Conservation (phyloP, 2,329 filamentous ascomycete genomes). For the Penicillium carneum region DNA sequence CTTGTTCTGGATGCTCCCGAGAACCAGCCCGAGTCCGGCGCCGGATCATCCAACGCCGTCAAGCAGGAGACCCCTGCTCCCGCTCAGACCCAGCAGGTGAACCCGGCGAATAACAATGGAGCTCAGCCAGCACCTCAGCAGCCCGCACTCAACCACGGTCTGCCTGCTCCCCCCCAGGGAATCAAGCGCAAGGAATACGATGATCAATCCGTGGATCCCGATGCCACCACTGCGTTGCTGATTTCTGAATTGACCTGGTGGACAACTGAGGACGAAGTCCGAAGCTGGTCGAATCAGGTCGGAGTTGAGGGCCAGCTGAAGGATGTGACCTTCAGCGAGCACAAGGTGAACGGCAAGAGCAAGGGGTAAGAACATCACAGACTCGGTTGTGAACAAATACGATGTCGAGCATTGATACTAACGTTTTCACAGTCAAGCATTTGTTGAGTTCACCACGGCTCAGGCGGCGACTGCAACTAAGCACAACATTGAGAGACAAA, state of each 20-base stretch:
- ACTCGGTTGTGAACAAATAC: too few relatives aligned
- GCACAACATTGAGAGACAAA: slow-evolving; percentile 75
- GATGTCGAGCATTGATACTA: not conserved
- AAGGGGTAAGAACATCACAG: slow-evolving; percentile 73
- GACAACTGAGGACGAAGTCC: slow-evolving; percentile 93
- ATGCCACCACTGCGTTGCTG: slow-evolving; percentile 75
- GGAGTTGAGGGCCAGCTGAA: slow-evolving; percentile 83
- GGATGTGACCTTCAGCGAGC: slow-evolving; percentile 95
- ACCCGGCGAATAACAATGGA: slow-evolving; percentile 19
- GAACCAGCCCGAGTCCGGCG: slow-evolving; percentile 33
- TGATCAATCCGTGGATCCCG: slow-evolving; percentile 64
- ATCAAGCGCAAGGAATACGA: slow-evolving; percentile 68
- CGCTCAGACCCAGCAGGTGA: slow-evolving; percentile 16
- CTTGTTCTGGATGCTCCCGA: slow-evolving; percentile 51
- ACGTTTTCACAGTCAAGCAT: slow-evolving; percentile 67
- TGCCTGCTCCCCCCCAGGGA: slow-evolving; percentile 59
- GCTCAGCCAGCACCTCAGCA: slow-evolving; percentile 31
- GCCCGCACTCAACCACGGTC: slow-evolving; percentile 29
- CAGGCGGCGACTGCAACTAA: slow-evolving; percentile 88
- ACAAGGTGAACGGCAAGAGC: slow-evolving; percentile 98
- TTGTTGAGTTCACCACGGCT: slow-evolving; percentile 81
- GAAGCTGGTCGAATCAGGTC: slow-evolving; percentile 82
- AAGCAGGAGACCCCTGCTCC: slow-evolving; percentile 26
- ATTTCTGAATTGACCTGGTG: slow-evolving; percentile 95
- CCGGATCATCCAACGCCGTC: slow-evolving; percentile 26